Conservation (phyloP, 345 rosid species). For the Gossypium stocksii region DNA sequence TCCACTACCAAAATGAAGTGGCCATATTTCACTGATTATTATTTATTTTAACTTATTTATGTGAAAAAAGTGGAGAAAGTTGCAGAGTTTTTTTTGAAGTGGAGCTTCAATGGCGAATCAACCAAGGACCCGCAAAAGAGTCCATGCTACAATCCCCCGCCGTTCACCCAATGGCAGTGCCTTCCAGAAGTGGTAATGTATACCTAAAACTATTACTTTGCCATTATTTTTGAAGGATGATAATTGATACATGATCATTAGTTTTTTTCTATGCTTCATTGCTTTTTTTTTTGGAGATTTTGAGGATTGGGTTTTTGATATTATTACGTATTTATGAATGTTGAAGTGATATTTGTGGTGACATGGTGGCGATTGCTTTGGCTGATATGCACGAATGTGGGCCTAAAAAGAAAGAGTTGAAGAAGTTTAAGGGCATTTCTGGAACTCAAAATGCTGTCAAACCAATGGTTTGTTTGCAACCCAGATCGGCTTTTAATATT, state of each 20-base stretch:
- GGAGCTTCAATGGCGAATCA: constrained; percentile 50
- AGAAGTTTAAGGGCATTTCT: constrained; percentile 59
- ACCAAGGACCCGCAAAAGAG: constrained; percentile 61
- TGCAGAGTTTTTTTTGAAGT: constrained; percentile 25
- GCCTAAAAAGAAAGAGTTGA: constrained; percentile 35
- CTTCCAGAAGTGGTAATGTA: constrained; percentile 54
- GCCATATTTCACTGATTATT: neutral
- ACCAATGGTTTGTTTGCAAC: constrained; percentile 36
- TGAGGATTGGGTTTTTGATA: neutral
- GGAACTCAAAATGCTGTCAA: constrained; percentile 23
- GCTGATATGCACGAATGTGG: constrained; percentile 73
- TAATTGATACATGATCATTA: neutral
- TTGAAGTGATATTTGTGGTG: constrained; percentile 56
- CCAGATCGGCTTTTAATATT: constrained; percentile 66
- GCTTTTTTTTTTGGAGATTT: neutral
- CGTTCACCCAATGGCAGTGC: constrained; percentile 89
- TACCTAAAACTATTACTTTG: neutral
- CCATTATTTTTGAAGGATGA: neutral
- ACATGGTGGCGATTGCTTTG: constrained; percentile 54
- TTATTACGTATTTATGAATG: neutral
- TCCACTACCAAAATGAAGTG: neutral
- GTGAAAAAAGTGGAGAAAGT: neutral
- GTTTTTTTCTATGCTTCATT: neutral
- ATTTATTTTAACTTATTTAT: neutral
- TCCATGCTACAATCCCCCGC: constrained; percentile 37